These are phyloP conservation scores for Corrigiola litoralis DNA, from an alignment of 179 eudicot species.

Conservation along the genomic window DNA sequence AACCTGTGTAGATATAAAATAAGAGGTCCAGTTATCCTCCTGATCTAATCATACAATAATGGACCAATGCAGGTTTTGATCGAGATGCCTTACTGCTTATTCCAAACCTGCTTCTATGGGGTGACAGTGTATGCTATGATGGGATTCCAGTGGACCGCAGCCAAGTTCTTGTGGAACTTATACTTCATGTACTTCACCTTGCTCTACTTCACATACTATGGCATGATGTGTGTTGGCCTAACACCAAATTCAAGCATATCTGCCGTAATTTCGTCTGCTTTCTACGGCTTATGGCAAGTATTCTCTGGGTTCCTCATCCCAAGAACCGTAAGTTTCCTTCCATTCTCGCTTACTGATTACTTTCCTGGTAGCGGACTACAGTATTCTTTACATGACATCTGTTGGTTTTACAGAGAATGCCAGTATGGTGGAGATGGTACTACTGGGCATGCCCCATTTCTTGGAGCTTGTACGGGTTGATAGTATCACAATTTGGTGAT, in stretches of 20 bases:
- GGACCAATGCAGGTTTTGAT: slow-evolving; percentile 36
- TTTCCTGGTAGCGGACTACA: too few species aligned
- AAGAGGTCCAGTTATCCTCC: too few species aligned
- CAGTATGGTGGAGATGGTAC: slow-evolving; percentile 66
- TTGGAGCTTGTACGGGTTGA: slow-evolving; percentile 47
- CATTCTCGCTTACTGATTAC: too few species aligned
- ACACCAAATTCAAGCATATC: slow-evolving; percentile 51
- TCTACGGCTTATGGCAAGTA: slow-evolving; percentile 50
- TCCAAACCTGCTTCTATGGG: slow-evolving; percentile 44
- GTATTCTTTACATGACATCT: too few species aligned
- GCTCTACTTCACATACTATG: slow-evolving; percentile 61
- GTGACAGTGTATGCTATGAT: slow-evolving; percentile 56
- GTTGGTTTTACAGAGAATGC: slow-evolving; percentile 64
- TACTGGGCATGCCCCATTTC: slow-evolving; percentile 42
- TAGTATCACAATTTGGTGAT: slow-evolving; percentile 49
- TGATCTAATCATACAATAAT: too few species aligned
- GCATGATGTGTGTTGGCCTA: slow-evolving; percentile 61
- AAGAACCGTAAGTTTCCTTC: slow-evolving; percentile 34
- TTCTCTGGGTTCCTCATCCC: slow-evolving; percentile 65
- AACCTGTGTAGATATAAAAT: too few species aligned
- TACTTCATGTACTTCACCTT: slow-evolving; percentile 60
- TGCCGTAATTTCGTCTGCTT: slow-evolving; percentile 43
- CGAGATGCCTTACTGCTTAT: slow-evolving; percentile 49
- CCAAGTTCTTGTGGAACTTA: slow-evolving; percentile 55
- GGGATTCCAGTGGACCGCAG: slow-evolving; percentile 56